These are phyloP conservation scores for Colletotrichum sp. DNA, from an alignment of 2,329 filamentous ascomycete genomes.

Conservation along the genomic window DNA sequence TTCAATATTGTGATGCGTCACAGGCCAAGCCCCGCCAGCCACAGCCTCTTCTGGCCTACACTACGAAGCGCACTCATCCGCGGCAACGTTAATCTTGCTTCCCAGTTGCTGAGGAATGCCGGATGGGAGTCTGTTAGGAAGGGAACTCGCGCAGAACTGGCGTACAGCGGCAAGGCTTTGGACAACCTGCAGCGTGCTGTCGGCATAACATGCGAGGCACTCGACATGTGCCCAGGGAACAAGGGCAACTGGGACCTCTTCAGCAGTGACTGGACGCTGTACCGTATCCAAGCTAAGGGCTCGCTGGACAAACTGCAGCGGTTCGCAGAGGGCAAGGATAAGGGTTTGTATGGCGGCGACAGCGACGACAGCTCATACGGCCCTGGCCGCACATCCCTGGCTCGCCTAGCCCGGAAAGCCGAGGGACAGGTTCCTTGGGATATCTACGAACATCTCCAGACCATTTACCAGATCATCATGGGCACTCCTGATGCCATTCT, in stretches of 20 bases:
- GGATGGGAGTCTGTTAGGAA: slow-evolving; percentile 80
- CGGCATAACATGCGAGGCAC: slow-evolving; percentile 68
- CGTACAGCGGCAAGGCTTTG: slow-evolving; percentile 78
- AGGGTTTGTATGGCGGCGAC: slow-evolving; percentile 32
- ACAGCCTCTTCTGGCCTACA: slow-evolving; percentile 83
- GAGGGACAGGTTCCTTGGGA: slow-evolving; percentile 89
- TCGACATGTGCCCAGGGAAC: slow-evolving; percentile 75
- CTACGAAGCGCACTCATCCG: slow-evolving; percentile 77
- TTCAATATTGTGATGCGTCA: slow-evolving; percentile 66
- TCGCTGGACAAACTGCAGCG: slow-evolving; percentile 73
- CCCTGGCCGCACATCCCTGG: slow-evolving; percentile 50
- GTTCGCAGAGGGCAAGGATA: slow-evolving; percentile 78
- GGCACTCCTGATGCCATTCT: slow-evolving; percentile 79
- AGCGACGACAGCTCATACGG: slow-evolving; percentile 40
- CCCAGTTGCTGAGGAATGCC: slow-evolving; percentile 72
- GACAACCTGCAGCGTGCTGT: slow-evolving; percentile 77
- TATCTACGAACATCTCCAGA: slow-evolving; percentile 83
- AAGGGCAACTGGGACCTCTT: slow-evolving; percentile 81
- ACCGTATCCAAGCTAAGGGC: slow-evolving; percentile 74
- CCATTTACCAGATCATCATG: slow-evolving; percentile 80
- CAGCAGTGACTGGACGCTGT: slow-evolving; percentile 82
- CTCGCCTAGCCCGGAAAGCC: slow-evolving; percentile 74
- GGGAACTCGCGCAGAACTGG: slow-evolving; percentile 65
- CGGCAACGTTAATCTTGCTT: slow-evolving; percentile 71
- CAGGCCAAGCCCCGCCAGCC: slow-evolving; percentile 75